Base-by-base conservation (phyloP, 768 basidiomycete genomes). In the Tephrocybe sp. region DNA sequence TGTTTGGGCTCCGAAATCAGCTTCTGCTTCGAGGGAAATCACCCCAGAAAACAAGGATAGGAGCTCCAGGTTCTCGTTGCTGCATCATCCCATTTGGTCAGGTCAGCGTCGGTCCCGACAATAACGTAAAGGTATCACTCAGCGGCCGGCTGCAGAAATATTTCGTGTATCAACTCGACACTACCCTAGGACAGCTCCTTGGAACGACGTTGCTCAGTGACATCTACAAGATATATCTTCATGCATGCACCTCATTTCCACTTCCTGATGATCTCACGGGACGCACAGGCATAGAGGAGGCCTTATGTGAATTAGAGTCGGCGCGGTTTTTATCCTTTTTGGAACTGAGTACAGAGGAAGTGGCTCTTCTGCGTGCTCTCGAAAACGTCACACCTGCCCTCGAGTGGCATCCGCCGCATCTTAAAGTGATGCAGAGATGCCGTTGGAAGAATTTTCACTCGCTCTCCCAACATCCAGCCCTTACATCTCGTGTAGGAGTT, bases 231-330 rank as follows among this genome's bases (percentile, higher is more conserved):
- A 63, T 69, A 2, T 75, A 75, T 43, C 63, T 81, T 11, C 79
- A 81, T 39, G 72, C 75, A 16, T 50, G 77, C 2, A 78, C 70
- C 1, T 71, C 72, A 23, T 67, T 71, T 40, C 68, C 68, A 41
- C 59, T 72, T 14, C 63, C 66, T 10, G 78, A 80, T 60, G 73
- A 75, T 3, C 62, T 80, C 16, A 75, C 72, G 0, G 56, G 57
- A n/a, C 69, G 70, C 9, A 73, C 72, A 0, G 79, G 79, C 2
- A 70, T 70, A 1, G 70, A 75, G 34, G 68, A 78, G 42, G 77
- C 77, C 0, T 55, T 79, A 14, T 55, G 63, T 41, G 58, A 71
- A 39, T 60, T 80, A 20, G 52, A 52, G 9, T 75, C 73, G 0
- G 69, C 73, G 5, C 51, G 62, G 6, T 71, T 62, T 33, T 61